These are phyloP conservation scores for Arthrobotrys iridis DNA, from an alignment of 2,329 filamentous ascomycete species.

Conservation along the genomic window DNA sequence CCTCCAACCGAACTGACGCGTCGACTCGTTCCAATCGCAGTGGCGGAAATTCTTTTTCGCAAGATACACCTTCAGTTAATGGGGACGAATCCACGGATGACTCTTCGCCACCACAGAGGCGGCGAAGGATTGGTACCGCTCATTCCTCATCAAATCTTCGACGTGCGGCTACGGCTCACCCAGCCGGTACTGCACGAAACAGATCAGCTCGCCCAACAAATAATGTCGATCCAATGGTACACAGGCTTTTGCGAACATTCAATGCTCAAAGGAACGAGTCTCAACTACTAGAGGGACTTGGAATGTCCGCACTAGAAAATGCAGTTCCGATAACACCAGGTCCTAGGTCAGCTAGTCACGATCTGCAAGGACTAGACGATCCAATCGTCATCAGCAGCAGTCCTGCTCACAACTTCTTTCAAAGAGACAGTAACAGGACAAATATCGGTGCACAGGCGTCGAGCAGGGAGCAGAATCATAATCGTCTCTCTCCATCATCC, in stretches of 20 bases:
- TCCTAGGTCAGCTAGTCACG: slow-evolving; percentile 33
- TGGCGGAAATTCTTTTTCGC: slow-evolving; percentile 54
- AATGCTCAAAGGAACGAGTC: slow-evolving; percentile 51
- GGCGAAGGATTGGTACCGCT: slow-evolving; percentile 33
- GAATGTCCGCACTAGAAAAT: slow-evolving; percentile 25
- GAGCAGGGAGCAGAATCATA: slow-evolving; percentile 13
- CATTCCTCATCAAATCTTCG: slow-evolving; percentile 48
- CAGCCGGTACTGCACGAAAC: slow-evolving; percentile 7
- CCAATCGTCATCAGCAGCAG: slow-evolving; percentile 47
- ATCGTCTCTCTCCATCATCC: slow-evolving; percentile 10
- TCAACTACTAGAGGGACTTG: slow-evolving; percentile 35
- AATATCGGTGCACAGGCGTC: background rate
- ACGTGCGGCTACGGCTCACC: slow-evolving; percentile 35
- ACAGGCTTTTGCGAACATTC: slow-evolving; percentile 40
- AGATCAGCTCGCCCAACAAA: background rate
- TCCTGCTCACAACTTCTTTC: slow-evolving; percentile 20
- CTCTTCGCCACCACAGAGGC: slow-evolving; percentile 43
- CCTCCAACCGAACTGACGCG: slow-evolving; percentile 54
- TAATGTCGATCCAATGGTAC: slow-evolving; percentile 38
- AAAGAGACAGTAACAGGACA: background rate
- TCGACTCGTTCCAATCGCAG: slow-evolving; percentile 46
- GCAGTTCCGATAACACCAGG: background rate
- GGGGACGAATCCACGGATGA: slow-evolving; percentile 51
- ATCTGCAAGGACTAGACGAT: slow-evolving; percentile 48
- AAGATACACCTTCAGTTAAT: slow-evolving; percentile 53